These are phyloP conservation scores for Nothophaeocryptopus gaeumannii DNA, from an alignment of 2,329 filamentous ascomycete genomes.

Conservation along the genomic window DNA sequence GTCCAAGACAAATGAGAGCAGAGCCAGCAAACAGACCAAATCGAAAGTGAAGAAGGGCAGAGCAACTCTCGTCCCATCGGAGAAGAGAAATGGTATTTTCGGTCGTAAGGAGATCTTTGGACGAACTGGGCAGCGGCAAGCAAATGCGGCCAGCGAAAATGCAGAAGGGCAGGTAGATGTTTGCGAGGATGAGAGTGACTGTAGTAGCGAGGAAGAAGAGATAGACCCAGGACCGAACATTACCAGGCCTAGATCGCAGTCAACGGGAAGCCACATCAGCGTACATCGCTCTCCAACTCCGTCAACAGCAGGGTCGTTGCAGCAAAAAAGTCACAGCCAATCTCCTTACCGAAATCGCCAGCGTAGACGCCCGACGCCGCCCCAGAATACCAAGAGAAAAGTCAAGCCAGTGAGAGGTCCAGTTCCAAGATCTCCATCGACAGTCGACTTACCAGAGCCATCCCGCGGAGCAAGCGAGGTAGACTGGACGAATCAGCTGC, in stretches of 20 bases:
- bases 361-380: neutral
- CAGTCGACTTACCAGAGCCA: neutral
- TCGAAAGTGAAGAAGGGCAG: neutral
- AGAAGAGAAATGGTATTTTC: neutral
- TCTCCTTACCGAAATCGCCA: neutral
- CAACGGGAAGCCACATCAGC: conserved; percentile 4
- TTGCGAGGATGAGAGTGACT: neutral
- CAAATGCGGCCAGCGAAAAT: neutral
- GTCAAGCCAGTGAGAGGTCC: neutral
- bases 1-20: neutral
- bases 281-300: neutral
- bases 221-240: neutral
- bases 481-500: neutral
- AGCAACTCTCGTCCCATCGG: neutral
- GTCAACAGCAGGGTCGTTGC: neutral
- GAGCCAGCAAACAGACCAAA: neutral
- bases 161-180: neutral
- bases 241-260: neutral
- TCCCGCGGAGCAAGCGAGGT: neutral
- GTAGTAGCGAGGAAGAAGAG: conserved; percentile 2
- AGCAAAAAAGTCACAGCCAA: neutral
- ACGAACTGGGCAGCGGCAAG: neutral
- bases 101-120: too few relatives aligned
- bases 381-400: neutral
- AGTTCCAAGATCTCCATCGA: neutral